Evolutionary conservation across 495 filamentous ascomycete species (phyloP), one percentile per base, ranked within the genome.

Genomic region (Aspergillus saccharolyticus): DNA sequence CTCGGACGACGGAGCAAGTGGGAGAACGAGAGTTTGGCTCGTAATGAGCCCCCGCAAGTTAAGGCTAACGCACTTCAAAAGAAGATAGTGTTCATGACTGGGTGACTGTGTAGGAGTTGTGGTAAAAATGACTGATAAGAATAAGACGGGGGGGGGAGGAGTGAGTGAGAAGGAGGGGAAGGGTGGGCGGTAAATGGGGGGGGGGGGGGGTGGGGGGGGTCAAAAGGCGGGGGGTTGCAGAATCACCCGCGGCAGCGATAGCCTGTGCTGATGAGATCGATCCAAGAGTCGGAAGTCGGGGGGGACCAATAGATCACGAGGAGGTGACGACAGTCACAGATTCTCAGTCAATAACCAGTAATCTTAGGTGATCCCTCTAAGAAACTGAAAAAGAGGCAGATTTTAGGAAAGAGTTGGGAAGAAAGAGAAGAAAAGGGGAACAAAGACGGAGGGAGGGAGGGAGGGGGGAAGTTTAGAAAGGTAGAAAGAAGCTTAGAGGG

Each of bases 81-180:
- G 58, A 58, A 57, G 63, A 52, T 20, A 54, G 57, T 62, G 63
- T 47, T 60, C 63, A 65, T 65, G 57, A 60, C 63, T 59, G 60
- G 33, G 6, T 39, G 33, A 12, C 3, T 28, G 25, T 58, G 53
- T 52, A 54, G 61, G 55, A 9, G 33, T 39, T 39, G 33, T n/a
- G 14, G 33, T 39, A 12, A 43, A 60, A 58, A 50, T n/a, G 21
- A 60, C 44, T 44, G 25, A n/a, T 44, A 33, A 46, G 28, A 54
- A 18, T 48, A 50, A 19, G 42, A 42, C 50, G 44, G 53, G 16
- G 44, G 51, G 28, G 52, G 57, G 44, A 53, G 16, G 44, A 53
- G 16, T 28, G 25, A 9, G 9, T 28, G 3, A 15, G 20, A 39
- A 48, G 44, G 44, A 12, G 33, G 14, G 14, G 22, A 15, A 16